Evolutionary conservation across 1,139 yeast species (phyloP), one percentile per base, ranked within the genome.

Genomic region (Hanseniaspora gamundiae): DNA sequence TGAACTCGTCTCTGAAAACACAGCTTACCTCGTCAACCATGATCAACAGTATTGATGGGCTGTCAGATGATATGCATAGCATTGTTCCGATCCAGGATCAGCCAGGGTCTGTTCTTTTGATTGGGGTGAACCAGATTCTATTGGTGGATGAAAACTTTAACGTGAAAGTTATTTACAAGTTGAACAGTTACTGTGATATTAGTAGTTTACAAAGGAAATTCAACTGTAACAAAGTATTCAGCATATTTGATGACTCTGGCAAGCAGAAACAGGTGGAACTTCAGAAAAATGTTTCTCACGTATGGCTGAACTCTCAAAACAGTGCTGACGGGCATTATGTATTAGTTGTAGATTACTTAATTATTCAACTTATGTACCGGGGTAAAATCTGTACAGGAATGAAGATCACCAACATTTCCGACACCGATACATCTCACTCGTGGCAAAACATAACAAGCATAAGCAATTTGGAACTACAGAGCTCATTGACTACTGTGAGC

Each of bases 21-120:
- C 28, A 21, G 13, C n/a, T 36, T 10, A 36, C 28, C 5, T 21
- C 39, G 14, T 42, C 54, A 1, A 58, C 61, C 2, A 45, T 52
- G 3, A 57, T 60, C 22, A 52, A 55, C 4, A 50, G 49, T 33
- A 43, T 57, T 2, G 43, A 51, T 6, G 71, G 72, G 41, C 67
- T 88, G 40, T 95, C 96, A 0, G 85, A 76, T 61, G 95, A 86
- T 56, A 60, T 82, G 10, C 80, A 78, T 51, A 65, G 73, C 28
- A 61, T 86, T 6, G 60, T 81, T 7, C 80, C 95, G 0, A n/a
- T 33, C 14, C 6, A 17, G 9, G 67, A 33, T 71, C 76, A 40
- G 83, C 81, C 48, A 24, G 94, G 94, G 1, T 69, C 80, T 39
- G 64, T 87, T 14, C 21, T 33, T 9, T 60, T 87, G 19, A 46